Evolutionary conservation across 2,329 filamentous ascomycete species (phyloP).

Genomic region (Macrophomina pseudophaseolina): DNA sequence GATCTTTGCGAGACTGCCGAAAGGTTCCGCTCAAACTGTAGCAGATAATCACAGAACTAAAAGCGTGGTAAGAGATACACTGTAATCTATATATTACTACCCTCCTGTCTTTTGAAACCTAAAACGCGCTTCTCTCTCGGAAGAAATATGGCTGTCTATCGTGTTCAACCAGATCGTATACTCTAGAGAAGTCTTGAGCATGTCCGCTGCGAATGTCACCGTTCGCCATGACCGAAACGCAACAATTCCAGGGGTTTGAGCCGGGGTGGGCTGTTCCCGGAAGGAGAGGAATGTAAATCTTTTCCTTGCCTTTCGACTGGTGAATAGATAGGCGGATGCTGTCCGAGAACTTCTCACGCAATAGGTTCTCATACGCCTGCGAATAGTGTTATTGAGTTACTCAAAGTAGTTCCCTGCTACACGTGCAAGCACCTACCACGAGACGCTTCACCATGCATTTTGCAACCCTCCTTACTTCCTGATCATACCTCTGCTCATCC

Average conservation of each 20-base stretch:
- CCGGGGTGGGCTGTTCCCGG: neutral
- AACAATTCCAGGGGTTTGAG: neutral
- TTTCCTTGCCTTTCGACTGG: neutral
- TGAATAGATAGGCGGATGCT: slow-evolving; percentile 25
- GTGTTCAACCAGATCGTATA: neutral
- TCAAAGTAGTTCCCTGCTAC: too few relatives aligned
- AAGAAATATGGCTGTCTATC: neutral
- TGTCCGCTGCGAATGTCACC: neutral
- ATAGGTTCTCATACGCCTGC: neutral
- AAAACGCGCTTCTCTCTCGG: neutral
- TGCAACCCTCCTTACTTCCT: neutral
- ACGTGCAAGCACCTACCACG: neutral
- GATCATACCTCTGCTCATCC: neutral
- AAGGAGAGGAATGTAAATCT: neutral
- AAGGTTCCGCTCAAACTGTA: too few relatives aligned
- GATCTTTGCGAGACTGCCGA: too few relatives aligned
- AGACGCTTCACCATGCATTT: neutral
- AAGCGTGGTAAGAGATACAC: too few relatives aligned
- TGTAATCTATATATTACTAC: neutral
- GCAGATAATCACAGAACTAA: too few relatives aligned
- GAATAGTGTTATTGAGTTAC: too few relatives aligned
- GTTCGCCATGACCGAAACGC: neutral
- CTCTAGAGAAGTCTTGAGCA: neutral
- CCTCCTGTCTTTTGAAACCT: neutral
- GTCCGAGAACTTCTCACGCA: slow-evolving; percentile 1